Base-by-base conservation (phyloP, 2,329 filamentous ascomycete species). In the Myriosclerotinia duriaeana region DNA sequence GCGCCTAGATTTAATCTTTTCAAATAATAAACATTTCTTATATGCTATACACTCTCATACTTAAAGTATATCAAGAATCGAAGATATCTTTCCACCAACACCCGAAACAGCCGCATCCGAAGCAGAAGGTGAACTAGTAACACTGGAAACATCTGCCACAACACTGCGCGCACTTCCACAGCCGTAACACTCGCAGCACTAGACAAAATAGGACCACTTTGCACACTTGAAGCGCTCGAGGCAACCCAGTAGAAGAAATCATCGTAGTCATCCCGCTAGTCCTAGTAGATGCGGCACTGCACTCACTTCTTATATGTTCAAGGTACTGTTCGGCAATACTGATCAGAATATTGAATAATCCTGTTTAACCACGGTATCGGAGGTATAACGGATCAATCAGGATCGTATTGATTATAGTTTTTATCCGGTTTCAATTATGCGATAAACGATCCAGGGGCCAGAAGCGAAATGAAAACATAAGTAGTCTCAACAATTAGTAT, bases 381-480 rank as follows among this genome's bases (percentile, higher is more conserved):
- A 15, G 12, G 38, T 30, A 40, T 12, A 53, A 54, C 44, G 50
- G 60, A n/a, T n/a, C n/a, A n/a, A 63, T 63, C 50, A 63, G 50
- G 50, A 63, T 63, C 38, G 17, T 34, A n/a, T 63, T 36, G 44
- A 53, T 53, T 62, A 52, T 30, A 34, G 26, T 53, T 62, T 38
- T 30, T 17, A n/a, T 53, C n/a, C 6, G 15, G 20, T 62, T 62
- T 38, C 34, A 53, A 53, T 50, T 15, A 62, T 38, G n/a, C n/a
- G 36, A 22, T 63, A 46, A 9, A n/a, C 15, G 11, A 44, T 40
- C n/a, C 30, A 53, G 48, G 48, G 36, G 17, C 42, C 17, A 53
- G 26, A 63, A 30, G 54, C 20, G 34, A 53, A 53, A 60, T 60
- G 58, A 60, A 60, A 36, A 60, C 17, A 60, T 60, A 46, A 60